These are phyloP conservation scores for Boletales sp. DNA, from an alignment of 768 basidiomycete genomes.

Conservation along the genomic window DNA sequence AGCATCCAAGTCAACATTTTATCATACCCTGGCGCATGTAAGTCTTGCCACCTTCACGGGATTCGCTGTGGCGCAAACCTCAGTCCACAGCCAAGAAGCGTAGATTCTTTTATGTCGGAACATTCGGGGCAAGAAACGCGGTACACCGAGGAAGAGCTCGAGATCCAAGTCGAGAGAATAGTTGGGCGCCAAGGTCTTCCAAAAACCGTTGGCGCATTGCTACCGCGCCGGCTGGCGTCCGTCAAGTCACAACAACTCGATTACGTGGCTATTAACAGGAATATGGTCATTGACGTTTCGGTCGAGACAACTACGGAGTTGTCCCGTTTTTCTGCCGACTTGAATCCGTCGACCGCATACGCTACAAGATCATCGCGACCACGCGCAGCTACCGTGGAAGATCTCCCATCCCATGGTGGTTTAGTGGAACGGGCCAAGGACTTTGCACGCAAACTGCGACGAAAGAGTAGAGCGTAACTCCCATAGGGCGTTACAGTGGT, in stretches of 20 bases:
- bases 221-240: slow-evolving; percentile 46
- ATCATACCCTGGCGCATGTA: slow-evolving; percentile 44
- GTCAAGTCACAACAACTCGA: slow-evolving; percentile 38
- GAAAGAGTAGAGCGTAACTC: slow-evolving; percentile 30
- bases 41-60: slow-evolving; percentile 7
- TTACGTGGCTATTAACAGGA: slow-evolving; percentile 27
- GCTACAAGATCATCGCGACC: slow-evolving; percentile 28
- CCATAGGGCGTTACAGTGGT: slow-evolving; percentile 20
- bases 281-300: slow-evolving; percentile 44
- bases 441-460: slow-evolving; percentile 42
- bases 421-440: slow-evolving; percentile 38
- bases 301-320: slow-evolving; percentile 39
- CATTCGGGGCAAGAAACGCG: slow-evolving; percentile 30
- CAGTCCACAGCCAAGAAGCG: slow-evolving; percentile 39
- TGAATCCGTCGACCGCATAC: slow-evolving; percentile 16
- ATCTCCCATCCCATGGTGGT: slow-evolving; percentile 20
- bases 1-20: slow-evolving; percentile 46
- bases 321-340: slow-evolving; percentile 1
- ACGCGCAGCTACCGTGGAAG: slow-evolving; percentile 34
- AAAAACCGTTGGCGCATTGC: slow-evolving; percentile 37
- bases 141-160: slow-evolving; percentile 43
- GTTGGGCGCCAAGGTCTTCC: slow-evolving; percentile 41
- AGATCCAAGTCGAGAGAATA: slow-evolving; percentile 48
- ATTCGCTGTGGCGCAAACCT: slow-evolving; percentile 9
- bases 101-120: slow-evolving; percentile 42